These are phyloP conservation scores for Trichoderma arundinaceum DNA, from an alignment of 2,329 filamentous ascomycete genomes.

Conservation along the genomic window DNA sequence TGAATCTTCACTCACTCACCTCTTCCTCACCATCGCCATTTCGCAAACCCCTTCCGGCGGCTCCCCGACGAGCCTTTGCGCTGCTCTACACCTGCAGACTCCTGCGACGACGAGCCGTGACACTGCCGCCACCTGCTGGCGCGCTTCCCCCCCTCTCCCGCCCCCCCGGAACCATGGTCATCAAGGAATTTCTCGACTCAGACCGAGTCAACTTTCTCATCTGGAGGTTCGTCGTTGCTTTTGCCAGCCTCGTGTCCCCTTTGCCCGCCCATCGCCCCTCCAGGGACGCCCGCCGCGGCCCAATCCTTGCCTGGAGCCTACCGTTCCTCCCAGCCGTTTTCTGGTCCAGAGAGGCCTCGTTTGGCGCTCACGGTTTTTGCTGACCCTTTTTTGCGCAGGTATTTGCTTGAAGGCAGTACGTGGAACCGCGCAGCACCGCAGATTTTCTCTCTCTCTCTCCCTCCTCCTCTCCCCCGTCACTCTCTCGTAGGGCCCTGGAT, in stretches of 20 bases:
- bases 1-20: constrained; percentile 37
- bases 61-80: constrained; percentile 24
- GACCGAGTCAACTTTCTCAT: constrained; percentile 73
- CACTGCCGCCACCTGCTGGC: constrained; percentile 44
- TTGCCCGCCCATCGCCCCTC: constrained; percentile 34
- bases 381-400: constrained; percentile 48
- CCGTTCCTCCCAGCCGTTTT: constrained; percentile 8
- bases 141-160: constrained; percentile 32
- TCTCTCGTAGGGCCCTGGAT: constrained; percentile 2
- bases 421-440: constrained; percentile 41
- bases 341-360: constrained; percentile 25
- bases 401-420: constrained; percentile 67
- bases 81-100: constrained; percentile 29
- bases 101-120: constrained; percentile 37
- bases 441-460: not conserved
- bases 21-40: constrained; percentile 27
- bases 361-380: constrained; percentile 32
- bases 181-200: constrained; percentile 67
- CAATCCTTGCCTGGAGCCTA: constrained; percentile 15
- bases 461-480: not conserved
- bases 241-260: constrained; percentile 34
- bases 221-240: constrained; percentile 64
- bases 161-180: constrained; percentile 50
- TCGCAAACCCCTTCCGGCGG: constrained; percentile 17
- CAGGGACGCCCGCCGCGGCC: constrained; percentile 11